Evolutionary conservation across 805 yeast genomes (phyloP).

Genomic region (Kurtzmaniella cleridarum): DNA sequence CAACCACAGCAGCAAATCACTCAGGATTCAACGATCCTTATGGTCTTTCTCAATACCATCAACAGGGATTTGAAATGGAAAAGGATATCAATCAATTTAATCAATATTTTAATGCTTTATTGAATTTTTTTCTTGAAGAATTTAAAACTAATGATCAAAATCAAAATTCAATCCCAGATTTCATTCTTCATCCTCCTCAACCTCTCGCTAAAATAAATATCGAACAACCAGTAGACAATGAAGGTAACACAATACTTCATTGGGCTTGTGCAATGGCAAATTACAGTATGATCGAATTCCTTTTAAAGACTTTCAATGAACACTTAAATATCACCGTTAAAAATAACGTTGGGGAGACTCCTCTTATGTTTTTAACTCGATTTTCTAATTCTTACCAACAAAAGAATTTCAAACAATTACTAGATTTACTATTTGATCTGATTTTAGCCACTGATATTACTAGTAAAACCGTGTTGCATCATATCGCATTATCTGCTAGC

Average conservation of each 20-base stretch:
- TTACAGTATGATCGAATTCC: constrained; percentile 56
- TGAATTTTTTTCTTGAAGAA: constrained; percentile 51
- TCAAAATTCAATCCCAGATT: constrained; percentile 22
- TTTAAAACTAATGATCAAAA: constrained; percentile 13
- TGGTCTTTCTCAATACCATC: constrained; percentile 38
- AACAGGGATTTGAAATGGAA: constrained; percentile 14
- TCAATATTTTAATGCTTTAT: constrained; percentile 39
- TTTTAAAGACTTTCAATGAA: constrained; percentile 54
- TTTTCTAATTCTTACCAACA: constrained; percentile 35
- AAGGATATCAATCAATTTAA: constrained; percentile 21
- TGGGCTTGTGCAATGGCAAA: constrained; percentile 94
- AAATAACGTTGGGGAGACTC: constrained; percentile 83
- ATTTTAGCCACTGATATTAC: constrained; percentile 29
- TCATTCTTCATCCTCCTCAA: constrained; percentile 51
- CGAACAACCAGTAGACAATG: constrained; percentile 86
- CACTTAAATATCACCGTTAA: constrained; percentile 68
- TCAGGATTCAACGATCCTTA: constrained; percentile 21
- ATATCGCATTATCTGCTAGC: constrained; percentile 28
- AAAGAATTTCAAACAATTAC: constrained; percentile 30
- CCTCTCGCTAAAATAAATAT: constrained; percentile 52
- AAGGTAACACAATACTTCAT: constrained; percentile 90
- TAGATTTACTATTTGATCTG: constrained; percentile 32
- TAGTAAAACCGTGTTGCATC: constrained; percentile 40
- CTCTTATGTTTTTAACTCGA: constrained; percentile 47
- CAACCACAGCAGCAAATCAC: constrained; percentile 4